Conservation (phyloP, 495 filamentous ascomycete species). For the Daldinia caldariorum region DNA sequence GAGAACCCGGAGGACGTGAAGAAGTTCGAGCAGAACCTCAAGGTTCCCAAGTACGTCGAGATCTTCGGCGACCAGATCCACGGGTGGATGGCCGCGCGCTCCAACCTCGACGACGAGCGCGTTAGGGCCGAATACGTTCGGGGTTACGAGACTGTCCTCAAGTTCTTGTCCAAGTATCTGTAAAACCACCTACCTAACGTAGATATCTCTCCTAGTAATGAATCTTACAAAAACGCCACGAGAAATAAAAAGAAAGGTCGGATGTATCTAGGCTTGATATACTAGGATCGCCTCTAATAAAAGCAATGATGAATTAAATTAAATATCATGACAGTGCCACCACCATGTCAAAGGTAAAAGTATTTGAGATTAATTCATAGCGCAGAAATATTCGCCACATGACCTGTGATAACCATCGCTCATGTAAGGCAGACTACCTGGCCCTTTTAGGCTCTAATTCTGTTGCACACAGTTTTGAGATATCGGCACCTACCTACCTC, state of each 20-base stretch:
- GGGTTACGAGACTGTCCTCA: conserved; percentile 77
- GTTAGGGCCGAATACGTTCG: conserved; percentile 80
- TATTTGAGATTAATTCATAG: too few species aligned
- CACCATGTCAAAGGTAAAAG: too few species aligned
- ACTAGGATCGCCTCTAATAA: background rate
- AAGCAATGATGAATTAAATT: background rate
- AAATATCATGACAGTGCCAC: background rate
- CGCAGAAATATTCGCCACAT: background rate
- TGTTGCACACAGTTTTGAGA: background rate
- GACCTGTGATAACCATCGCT: background rate
- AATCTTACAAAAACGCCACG: background rate
- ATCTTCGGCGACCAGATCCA: conserved; percentile 85
- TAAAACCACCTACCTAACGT: conserved; percentile 52
- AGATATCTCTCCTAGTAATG: background rate
- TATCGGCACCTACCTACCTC: background rate
- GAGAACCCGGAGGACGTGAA: conserved; percentile 73
- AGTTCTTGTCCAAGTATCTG: conserved; percentile 80
- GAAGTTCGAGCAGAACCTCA: conserved; percentile 73
- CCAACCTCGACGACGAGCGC: conserved; percentile 70
- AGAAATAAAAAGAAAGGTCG: background rate
- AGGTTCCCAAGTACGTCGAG: conserved; percentile 77
- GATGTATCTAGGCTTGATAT: background rate
- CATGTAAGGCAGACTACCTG: background rate
- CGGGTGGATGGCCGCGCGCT: conserved; percentile 89
- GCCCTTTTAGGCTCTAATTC: background rate